Conservation (phyloP, 768 basidiomycete species). For the Mycena sanguinolenta region DNA sequence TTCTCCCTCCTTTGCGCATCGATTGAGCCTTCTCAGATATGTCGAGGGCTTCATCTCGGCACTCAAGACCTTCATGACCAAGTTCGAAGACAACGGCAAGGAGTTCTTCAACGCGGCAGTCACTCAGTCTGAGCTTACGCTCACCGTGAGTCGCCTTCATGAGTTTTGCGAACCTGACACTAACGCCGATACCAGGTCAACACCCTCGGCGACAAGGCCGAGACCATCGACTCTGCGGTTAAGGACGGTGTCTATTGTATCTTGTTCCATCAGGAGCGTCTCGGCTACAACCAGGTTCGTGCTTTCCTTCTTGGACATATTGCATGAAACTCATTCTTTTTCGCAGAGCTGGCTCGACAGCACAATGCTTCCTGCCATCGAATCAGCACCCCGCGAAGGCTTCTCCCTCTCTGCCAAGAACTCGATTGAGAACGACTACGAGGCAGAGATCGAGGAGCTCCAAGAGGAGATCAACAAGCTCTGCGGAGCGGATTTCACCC, state of each 20-base stretch:
- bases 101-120: slow-evolving; percentile 55
- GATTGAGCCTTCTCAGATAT: slow-evolving; percentile 45
- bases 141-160: slow-evolving; percentile 39
- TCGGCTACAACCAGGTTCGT: slow-evolving; percentile 48
- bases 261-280: slow-evolving; percentile 48
- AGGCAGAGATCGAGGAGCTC: slow-evolving; percentile 46
- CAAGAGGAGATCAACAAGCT: slow-evolving; percentile 46
- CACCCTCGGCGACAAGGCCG: slow-evolving; percentile 41
- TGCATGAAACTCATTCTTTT: background rate
- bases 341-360: slow-evolving; percentile 41
- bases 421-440: slow-evolving; percentile 50
- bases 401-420: slow-evolving; percentile 50
- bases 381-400: slow-evolving; percentile 49
- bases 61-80: slow-evolving; percentile 45
- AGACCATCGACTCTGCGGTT: slow-evolving; percentile 49
- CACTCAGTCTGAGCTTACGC: slow-evolving; percentile 47
- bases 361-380: slow-evolving; percentile 48
- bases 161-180: background rate
- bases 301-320: background rate
- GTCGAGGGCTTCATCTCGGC: slow-evolving; percentile 52
- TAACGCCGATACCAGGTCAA: slow-evolving; percentile 17
- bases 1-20: background rate
- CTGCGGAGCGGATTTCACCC: slow-evolving; percentile 46
- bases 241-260: slow-evolving; percentile 57
- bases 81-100: slow-evolving; percentile 52